Base-by-base conservation (phyloP, 2,329 filamentous ascomycete species). In the Curvularia sp. region DNA sequence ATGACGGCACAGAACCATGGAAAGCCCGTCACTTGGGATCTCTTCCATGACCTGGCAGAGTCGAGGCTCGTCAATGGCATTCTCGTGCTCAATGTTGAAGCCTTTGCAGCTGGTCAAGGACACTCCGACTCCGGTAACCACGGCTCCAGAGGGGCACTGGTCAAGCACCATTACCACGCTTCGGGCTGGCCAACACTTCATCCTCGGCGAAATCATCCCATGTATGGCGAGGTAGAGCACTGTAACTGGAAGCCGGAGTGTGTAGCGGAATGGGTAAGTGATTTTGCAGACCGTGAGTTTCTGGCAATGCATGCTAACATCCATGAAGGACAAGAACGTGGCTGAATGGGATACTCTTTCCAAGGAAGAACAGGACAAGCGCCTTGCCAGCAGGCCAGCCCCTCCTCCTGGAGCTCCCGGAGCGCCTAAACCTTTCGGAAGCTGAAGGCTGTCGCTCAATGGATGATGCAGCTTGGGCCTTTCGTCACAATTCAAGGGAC, bases 141-240 rank as follows among this genome's bases (percentile, higher is more conserved):
- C 74, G 83, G 88, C 51, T 82, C 88, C 1, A 81, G 87, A 50
- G 83, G 83, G 20, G 89, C 89, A 1, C 79, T 91, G 1, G 88
- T 91, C 24, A 89, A 88, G 74, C 89, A 92, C 71, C 88, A 91
- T 74, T 92, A 90, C 68, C 89, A 91, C 73, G 89, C 89, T 0
- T 91, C 88, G 1, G 85, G 86, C 58, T 91, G 89, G 89, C 89
- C 88, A 2, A 84, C 83, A 52, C 80, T 81, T 2, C 89, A 91
- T 70, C 88, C 86, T 1, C 82, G 89, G 30, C 89, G 84, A 77
- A 87, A 81, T 47, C 89, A 91, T 71, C 88, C 88, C 1, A 85
- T 87, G 53, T 90, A 88, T 68, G 88, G 87, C 5, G 86, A 89
- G 73, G 88, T 91, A 0, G 89, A 91, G 72, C 80, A 83, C 63